These are phyloP conservation scores for Monosporascus sp. DNA, from an alignment of 2,329 filamentous ascomycete genomes.

Conservation along the genomic window DNA sequence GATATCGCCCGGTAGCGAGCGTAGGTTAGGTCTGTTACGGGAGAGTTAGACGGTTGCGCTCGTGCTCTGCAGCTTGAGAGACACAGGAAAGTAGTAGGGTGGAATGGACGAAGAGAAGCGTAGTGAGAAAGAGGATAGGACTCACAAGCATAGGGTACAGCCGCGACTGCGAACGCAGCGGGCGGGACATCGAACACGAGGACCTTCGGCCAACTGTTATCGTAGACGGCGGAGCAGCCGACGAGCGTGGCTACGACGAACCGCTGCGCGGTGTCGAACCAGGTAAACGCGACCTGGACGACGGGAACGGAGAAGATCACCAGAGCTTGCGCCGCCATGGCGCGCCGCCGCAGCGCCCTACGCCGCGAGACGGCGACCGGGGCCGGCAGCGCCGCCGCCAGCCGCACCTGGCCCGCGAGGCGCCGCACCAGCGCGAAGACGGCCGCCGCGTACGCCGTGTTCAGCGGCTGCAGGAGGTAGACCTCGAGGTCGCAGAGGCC, in stretches of 20 bases:
- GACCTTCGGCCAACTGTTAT: conserved; percentile 42
- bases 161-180: conserved; percentile 36
- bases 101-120: neutral
- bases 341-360: conserved; percentile 21
- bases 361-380: conserved; percentile 7
- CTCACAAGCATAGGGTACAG: conserved; percentile 46
- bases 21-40: conserved; percentile 35
- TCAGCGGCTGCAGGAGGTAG: conserved; percentile 30
- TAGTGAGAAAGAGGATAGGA: conserved; percentile 4
- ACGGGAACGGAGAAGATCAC: conserved; percentile 51
- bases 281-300: conserved; percentile 43
- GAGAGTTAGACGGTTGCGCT: neutral
- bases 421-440: conserved; percentile 51
- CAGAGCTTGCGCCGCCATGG: conserved; percentile 38
- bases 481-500: conserved; percentile 50
- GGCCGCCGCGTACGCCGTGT: conserved; percentile 43
- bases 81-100: neutral
- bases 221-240: conserved; percentile 43
- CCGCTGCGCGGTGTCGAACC: conserved; percentile 41
- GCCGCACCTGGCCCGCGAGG: conserved; percentile 44
- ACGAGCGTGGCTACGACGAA: conserved; percentile 45
- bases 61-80: neutral
- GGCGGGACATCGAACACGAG: conserved; percentile 44
- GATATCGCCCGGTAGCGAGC: conserved; percentile 42
- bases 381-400: conserved; percentile 20